Evolutionary conservation across 768 basidiomycete genomes (phyloP).

Genomic region (Kondoa subrosea): DNA sequence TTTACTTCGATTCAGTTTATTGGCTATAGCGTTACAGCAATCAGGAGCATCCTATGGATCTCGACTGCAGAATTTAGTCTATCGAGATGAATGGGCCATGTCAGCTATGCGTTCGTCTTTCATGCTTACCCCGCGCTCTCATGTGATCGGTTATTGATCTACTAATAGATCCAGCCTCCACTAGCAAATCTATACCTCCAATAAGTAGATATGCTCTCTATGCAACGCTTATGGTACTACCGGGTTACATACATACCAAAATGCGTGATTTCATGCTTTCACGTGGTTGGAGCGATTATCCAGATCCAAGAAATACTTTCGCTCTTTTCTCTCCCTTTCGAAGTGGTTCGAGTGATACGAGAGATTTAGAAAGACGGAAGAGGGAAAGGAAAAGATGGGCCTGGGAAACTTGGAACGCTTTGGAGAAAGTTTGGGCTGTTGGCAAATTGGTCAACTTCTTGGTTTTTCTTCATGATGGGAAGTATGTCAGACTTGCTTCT

Average conservation of each 20-base stretch:
- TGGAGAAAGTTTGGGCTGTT: slow-evolving; percentile 19
- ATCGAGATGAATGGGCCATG: slow-evolving; percentile 3
- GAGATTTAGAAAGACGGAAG: slow-evolving; percentile 10
- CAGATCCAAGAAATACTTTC: slow-evolving; percentile 16
- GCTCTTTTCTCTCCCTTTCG: slow-evolving; percentile 15
- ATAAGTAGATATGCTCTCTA: not conserved
- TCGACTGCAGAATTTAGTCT: slow-evolving; percentile 14
- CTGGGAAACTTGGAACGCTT: slow-evolving; percentile 20
- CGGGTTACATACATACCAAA: slow-evolving; percentile 13
- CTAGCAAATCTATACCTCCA: not conserved
- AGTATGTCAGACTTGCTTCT: slow-evolving; percentile 43
- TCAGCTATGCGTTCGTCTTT: not conserved
- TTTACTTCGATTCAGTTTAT: slow-evolving; percentile 30
- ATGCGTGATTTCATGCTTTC: slow-evolving; percentile 22
- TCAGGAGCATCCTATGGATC: slow-evolving; percentile 17
- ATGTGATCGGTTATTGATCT: slow-evolving; percentile 3
- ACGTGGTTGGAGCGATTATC: slow-evolving; percentile 25
- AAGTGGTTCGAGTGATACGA: not conserved
- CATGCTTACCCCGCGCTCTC: not conserved
- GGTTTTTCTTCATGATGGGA: slow-evolving; percentile 68
- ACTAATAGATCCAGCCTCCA: not conserved
- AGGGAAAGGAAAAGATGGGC: slow-evolving; percentile 22
- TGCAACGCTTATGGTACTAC: not conserved
- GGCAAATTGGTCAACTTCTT: slow-evolving; percentile 51
- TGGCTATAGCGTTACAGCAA: not conserved